These are phyloP conservation scores for Phytopythium litorale DNA, from an alignment of 352 stramenopile species.

Conservation along the genomic window DNA sequence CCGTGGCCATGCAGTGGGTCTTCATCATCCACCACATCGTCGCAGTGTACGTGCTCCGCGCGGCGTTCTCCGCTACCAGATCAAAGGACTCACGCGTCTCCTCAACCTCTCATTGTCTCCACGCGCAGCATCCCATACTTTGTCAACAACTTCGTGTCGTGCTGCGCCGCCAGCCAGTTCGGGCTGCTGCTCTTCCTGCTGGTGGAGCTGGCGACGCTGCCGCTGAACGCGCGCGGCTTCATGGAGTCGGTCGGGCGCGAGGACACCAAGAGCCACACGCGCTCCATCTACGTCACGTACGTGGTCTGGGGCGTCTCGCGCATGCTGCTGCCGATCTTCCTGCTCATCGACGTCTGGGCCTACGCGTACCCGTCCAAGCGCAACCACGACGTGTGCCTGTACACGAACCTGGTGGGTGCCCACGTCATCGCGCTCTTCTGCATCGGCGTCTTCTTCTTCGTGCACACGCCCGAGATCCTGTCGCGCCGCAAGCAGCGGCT, in stretches of 20 bases:
- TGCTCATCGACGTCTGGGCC: constrained; percentile 72
- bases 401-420: constrained; percentile 67
- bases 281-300: constrained; percentile 75
- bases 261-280: constrained; percentile 60
- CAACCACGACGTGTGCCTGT: constrained; percentile 76
- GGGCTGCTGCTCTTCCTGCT: constrained; percentile 74
- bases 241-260: constrained; percentile 63
- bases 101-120: not conserved
- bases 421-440: constrained; percentile 82
- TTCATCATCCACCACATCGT: constrained; percentile 80
- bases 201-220: constrained; percentile 75
- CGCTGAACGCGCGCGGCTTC: constrained; percentile 72
- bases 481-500: constrained; percentile 16
- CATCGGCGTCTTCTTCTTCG: constrained; percentile 77
- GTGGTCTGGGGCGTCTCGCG: constrained; percentile 70
- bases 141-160: constrained; percentile 86
- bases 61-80: not conserved
- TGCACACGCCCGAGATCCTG: constrained; percentile 74
- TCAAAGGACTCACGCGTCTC: not conserved
- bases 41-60: constrained; percentile 51
- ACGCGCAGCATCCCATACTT: constrained; percentile 61
- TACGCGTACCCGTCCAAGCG: constrained; percentile 67
- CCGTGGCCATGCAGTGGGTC: constrained; percentile 69
- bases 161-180: constrained; percentile 73
- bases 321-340: constrained; percentile 67